A percentile compares a stretch with the other conserved stretches of the same genome.
phyloP scores from a whole-genome alignment of 2,329 filamentous ascomycete genomes.

The Phialophora chinensis region DNA sequence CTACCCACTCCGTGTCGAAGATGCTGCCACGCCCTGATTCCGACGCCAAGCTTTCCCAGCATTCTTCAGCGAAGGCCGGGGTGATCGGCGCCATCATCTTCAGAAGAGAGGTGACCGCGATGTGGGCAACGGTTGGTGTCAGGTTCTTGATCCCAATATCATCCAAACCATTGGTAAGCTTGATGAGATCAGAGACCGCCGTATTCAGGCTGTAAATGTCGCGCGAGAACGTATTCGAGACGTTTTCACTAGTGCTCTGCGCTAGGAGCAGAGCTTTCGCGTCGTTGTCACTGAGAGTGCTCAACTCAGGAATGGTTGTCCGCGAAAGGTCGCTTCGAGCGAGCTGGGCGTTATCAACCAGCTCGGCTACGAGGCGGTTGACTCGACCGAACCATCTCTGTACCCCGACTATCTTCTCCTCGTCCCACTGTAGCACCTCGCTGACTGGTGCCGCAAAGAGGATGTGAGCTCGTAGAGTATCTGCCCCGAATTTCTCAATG shows the following conservation, averaged over 20 bases:
- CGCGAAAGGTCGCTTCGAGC: slow-evolving; percentile 48
- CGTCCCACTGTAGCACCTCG: slow-evolving; percentile 88
- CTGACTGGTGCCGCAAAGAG: slow-evolving; percentile 85
- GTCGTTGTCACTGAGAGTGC: slow-evolving; percentile 45
- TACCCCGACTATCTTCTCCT: slow-evolving; percentile 78
- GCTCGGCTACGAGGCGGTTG: slow-evolving; percentile 60
- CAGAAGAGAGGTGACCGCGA: slow-evolving; percentile 63
- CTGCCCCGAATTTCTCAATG: slow-evolving; percentile 77
- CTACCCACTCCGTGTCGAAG: slow-evolving; percentile 64
- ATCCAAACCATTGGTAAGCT: slow-evolving; percentile 71
- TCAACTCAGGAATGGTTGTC: slow-evolving; percentile 13
- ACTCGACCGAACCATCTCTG: slow-evolving; percentile 79
- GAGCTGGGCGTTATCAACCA: slow-evolving; percentile 24
- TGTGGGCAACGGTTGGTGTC: slow-evolving; percentile 48
- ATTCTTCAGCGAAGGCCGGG: slow-evolving; percentile 81
- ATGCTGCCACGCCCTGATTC: slow-evolving; percentile 50
- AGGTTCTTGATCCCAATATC: slow-evolving; percentile 45
- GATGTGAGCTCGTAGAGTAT: slow-evolving; percentile 83
- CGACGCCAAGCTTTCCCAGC: slow-evolving; percentile 67
- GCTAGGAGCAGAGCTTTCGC: slow-evolving; percentile 66
- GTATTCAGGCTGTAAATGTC: slow-evolving; percentile 82
- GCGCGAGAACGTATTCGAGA: slow-evolving; percentile 71
- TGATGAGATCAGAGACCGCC: slow-evolving; percentile 80
- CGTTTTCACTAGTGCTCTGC: slow-evolving; percentile 70
- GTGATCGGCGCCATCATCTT: slow-evolving; percentile 79